Evolutionary conservation across 306 rosid species (phyloP), one percentile per base, ranked within the genome.

Genomic region (Prunus armeniaca): DNA sequence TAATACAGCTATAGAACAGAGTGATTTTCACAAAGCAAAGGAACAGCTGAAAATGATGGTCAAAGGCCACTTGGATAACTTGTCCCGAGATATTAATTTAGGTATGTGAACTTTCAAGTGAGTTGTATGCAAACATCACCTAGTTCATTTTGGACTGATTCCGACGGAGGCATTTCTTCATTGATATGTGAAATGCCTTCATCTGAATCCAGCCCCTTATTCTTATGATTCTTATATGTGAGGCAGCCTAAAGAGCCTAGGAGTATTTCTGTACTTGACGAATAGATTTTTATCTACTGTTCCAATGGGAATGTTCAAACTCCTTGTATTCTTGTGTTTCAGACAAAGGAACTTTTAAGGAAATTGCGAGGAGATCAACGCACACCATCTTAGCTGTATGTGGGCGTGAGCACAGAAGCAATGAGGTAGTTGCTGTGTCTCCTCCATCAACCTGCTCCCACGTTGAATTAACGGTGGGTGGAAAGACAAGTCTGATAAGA

Each of bases 371-470:
- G 62, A 89, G 88, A 75, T 92, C 92, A 43, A 78, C 82, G 13
- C 84, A 87, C 77, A 88, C 97, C 9, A 68, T 92, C 72, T 80
- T 96, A 52, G 92, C 96, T 13, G 97, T 92, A 38, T 90, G 93
- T 71, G 99, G 89, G 43, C 86, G 82, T 14, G 93, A 92, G 85
- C 89, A 95, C 74, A 76, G 57, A 66, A 76, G 78, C 72, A 87
- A 76, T 10, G 93, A 89, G 68, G 93, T 82, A 73, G 81, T 82
- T 76, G 14, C 74, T 4, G 82, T 86, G 76, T 82, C 89, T 17
- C 87, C 96, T 30, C 93, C 93, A 9, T 55, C 92, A 22, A 84
- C 62, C 65, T 96, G 99, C 66, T 75, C 86, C 34, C 97, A 90
- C 87, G 82, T 86, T 38, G 96, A 95, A 84, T 80, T 85, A 69